A percentile compares a stretch with the other conserved stretches of the same genome.
Evolutionary conservation across 306 rosid species (phyloP).

Genomic region (Begonia fuchsioides): DNA sequence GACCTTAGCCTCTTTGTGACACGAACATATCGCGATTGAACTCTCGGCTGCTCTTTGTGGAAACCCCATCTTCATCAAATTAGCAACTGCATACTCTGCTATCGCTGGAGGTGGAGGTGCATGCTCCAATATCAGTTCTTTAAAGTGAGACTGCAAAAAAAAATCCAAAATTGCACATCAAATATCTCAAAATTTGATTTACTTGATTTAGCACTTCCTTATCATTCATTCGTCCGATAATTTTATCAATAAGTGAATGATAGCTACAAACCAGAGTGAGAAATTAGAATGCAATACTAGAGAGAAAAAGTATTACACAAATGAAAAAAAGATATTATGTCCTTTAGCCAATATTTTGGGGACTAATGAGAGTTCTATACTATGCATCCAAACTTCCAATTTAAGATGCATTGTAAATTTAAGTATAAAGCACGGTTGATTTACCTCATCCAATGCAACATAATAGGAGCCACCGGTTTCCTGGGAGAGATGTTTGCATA

Average conservation of each 20-base stretch:
- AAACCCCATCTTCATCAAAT: constrained; percentile 91
- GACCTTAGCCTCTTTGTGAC: constrained; percentile 82
- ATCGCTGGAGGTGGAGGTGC: constrained; percentile 99
- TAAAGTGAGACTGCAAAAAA: no score
- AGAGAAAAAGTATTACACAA: no score
- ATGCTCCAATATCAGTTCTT: constrained; percentile 85
- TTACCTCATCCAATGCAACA: constrained; percentile 85
- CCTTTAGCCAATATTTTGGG: no score
- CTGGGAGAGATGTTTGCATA: constrained; percentile 89
- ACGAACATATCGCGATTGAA: constrained; percentile 77
- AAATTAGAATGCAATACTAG: neutral
- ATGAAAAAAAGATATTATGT: no score
- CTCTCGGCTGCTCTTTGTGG: constrained; percentile 97
- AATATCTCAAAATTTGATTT: no score
- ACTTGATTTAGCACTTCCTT: no score
- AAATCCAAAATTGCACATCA: no score
- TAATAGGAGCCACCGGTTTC: constrained; percentile 84
- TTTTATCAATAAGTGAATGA: no score
- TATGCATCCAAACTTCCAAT: no score
- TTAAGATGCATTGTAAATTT: no score
- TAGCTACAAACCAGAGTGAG: neutral
- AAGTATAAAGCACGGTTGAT: neutral
- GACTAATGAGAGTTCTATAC: no score
- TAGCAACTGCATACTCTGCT: constrained; percentile 84
- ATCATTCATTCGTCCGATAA: no score